Percentiles rank a stretch among this genome's conserved stretches.
phyloP scores from a whole-genome alignment of 257 asterid species.

The Striga asiatica region DNA sequence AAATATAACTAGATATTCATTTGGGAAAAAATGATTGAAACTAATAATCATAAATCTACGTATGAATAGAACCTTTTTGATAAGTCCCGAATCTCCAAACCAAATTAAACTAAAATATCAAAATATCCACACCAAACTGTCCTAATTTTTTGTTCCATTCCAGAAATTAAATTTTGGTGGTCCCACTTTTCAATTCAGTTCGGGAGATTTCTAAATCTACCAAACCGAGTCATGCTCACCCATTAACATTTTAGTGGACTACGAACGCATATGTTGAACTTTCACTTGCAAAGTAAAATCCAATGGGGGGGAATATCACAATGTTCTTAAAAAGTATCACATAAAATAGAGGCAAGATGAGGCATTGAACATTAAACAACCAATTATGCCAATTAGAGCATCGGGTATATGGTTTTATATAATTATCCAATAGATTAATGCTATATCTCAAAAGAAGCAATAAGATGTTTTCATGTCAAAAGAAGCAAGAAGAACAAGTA shows the following conservation, averaged over 20 bases:
- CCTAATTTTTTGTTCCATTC: too few relatives aligned
- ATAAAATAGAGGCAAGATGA: not conserved
- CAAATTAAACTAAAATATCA: too few relatives aligned
- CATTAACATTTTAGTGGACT: not conserved
- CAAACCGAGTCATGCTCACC: too few relatives aligned
- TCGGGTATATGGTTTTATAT: conserved; percentile 4
- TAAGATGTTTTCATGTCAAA: not conserved
- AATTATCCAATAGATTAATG: not conserved
- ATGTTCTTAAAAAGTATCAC: not conserved
- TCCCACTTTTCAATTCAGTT: too few relatives aligned
- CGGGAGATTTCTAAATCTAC: too few relatives aligned
- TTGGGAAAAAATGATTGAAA: too few relatives aligned
- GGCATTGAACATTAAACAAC: not conserved
- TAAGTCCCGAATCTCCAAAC: too few relatives aligned
- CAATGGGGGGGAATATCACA: not conserved
- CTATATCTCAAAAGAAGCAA: not conserved
- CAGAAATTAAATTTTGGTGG: too few relatives aligned
- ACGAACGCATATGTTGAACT: not conserved
- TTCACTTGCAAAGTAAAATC: not conserved
- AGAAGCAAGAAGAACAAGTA: conserved; percentile 7
- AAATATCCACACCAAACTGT: too few relatives aligned
- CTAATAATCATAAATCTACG: too few relatives aligned
- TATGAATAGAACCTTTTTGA: too few relatives aligned
- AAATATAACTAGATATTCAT: too few relatives aligned
- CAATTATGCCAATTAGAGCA: conserved; percentile 3